Percentiles rank a stretch among this genome's conserved stretches.
Evolutionary conservation across 2,329 filamentous ascomycete species (phyloP).

Genomic region (Raffaelea arxii): DNA sequence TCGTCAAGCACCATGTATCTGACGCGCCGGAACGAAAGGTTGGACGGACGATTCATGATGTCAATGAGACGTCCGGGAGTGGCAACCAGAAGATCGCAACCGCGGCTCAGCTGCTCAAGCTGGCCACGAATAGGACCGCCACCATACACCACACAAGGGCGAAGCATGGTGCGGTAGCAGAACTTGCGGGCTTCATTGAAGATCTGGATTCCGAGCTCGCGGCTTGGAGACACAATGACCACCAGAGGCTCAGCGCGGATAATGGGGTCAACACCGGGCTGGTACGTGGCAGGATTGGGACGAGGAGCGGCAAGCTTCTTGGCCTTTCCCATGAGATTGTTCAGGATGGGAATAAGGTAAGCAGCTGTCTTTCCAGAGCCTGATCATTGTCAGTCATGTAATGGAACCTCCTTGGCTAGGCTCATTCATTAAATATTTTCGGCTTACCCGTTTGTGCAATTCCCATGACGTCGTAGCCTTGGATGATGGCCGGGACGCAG

Average conservation of each 20-base stretch:
- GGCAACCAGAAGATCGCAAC: slow-evolving; percentile 82
- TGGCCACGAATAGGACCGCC: slow-evolving; percentile 66
- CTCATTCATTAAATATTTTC: too few species aligned
- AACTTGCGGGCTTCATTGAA: slow-evolving; percentile 90
- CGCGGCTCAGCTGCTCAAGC: slow-evolving; percentile 62
- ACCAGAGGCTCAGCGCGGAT: slow-evolving; percentile 80
- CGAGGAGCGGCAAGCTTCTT: slow-evolving; percentile 76
- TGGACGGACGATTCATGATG: slow-evolving; percentile 62
- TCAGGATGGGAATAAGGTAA: slow-evolving; percentile 81
- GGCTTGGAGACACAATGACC: slow-evolving; percentile 73
- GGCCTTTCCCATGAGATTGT: slow-evolving; percentile 89
- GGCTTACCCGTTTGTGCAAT: slow-evolving; percentile 82
- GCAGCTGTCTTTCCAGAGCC: slow-evolving; percentile 95
- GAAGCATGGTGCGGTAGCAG: slow-evolving; percentile 90
- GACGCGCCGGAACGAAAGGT: slow-evolving; percentile 65
- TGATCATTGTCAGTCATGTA: slow-evolving; percentile 23
- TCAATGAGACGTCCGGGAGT: slow-evolving; percentile 81
- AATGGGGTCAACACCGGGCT: slow-evolving; percentile 30
- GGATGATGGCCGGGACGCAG: slow-evolving; percentile 67
- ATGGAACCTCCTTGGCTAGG: too few species aligned
- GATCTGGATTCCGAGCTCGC: slow-evolving; percentile 87
- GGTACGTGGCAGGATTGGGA: slow-evolving; percentile 52
- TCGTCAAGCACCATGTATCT: slow-evolving; percentile 83
- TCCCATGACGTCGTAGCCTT: slow-evolving; percentile 73
- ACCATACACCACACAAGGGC: slow-evolving; percentile 83